Base-by-base conservation (phyloP, 495 filamentous ascomycete genomes). In the Podospora appendiculata region DNA sequence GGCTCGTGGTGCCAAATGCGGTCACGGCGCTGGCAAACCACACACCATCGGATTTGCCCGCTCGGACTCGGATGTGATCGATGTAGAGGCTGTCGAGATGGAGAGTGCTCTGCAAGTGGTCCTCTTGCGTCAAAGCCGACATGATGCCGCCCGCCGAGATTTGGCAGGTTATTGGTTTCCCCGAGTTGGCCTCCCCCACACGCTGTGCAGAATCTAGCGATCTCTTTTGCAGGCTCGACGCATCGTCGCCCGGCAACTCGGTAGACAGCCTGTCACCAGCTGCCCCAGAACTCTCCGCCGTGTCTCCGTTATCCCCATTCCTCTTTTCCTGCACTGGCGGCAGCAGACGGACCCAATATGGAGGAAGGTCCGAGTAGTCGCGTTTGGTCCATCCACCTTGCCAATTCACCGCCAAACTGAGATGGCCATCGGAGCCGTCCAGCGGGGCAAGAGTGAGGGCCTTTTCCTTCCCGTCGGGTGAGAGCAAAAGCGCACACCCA, bases 341-440 rank as follows among this genome's bases (percentile, higher is more conserved):
- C 11, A 69, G 66, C 9, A 83, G 60, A 3, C 71, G 63, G n/a
- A 77, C 73, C 83, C 81, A 86, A 56, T 82, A 83, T 0, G 81
- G 82, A 25, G 83, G 81, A 2, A 86, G 62, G 35, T 75, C 72
- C 6, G 68, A 62, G 10, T 63, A 65, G 43, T 78, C 71, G 40
- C 82, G 71, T 32, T 68, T 70, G n/a, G 76, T 80, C 83, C 83
- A 87, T 19, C 67, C 60, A 25, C 65, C 56, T 16, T 73, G 70
- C 83, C 83, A 87, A 16, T 63, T 58, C 19, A 79, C 69, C 3
- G 72, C 72, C 46, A 86, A 53, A 32, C 77, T 82, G 47, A 86
- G 58, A 58, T 84, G 73, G 0, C 83, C 82, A 64, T 85, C 82
- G 0, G 78, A 79, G 60, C 83, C 79, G 54, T 84, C 80, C 8